phyloP scores from a whole-genome alignment of 306 rosid genomes.

The Spatholobus suberectus region DNA sequence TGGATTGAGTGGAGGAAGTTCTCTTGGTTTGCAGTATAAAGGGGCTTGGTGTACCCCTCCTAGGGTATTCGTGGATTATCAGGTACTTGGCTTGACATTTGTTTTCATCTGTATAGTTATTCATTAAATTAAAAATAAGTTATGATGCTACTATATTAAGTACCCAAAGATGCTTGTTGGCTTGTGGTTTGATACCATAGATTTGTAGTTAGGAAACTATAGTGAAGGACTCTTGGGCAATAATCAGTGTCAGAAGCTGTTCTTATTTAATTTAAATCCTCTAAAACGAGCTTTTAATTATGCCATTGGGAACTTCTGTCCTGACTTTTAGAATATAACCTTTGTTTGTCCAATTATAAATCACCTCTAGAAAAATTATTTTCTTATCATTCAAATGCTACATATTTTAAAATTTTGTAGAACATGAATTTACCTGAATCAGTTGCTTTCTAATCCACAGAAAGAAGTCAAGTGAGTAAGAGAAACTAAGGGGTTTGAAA shows the following conservation, averaged over 20 bases:
- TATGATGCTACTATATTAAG: conserved; percentile 1
- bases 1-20: conserved; percentile 98
- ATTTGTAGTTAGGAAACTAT: conserved; percentile 20
- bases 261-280: too few species aligned
- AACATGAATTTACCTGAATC: background rate
- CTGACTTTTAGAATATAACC: too few species aligned
- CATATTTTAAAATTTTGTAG: background rate
- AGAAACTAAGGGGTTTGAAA: background rate
- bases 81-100: conserved; percentile 60
- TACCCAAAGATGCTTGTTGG: conserved; percentile 22
- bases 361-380: too few species aligned
- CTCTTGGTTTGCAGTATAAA: conserved; percentile 87
- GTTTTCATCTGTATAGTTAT: conserved; percentile 15
- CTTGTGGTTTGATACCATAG: conserved; percentile 23
- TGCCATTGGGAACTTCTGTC: too few species aligned
- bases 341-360: too few species aligned
- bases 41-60: conserved; percentile 99
- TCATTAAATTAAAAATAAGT: conserved; percentile 19
- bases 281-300: too few species aligned
- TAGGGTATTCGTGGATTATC: conserved; percentile 92
- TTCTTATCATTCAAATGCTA: background rate
- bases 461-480: background rate
- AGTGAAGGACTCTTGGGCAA: background rate
- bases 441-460: background rate
- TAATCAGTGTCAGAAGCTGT: too few species aligned